Base-by-base conservation (phyloP, 768 basidiomycete species). In the Suillus bovinus region DNA sequence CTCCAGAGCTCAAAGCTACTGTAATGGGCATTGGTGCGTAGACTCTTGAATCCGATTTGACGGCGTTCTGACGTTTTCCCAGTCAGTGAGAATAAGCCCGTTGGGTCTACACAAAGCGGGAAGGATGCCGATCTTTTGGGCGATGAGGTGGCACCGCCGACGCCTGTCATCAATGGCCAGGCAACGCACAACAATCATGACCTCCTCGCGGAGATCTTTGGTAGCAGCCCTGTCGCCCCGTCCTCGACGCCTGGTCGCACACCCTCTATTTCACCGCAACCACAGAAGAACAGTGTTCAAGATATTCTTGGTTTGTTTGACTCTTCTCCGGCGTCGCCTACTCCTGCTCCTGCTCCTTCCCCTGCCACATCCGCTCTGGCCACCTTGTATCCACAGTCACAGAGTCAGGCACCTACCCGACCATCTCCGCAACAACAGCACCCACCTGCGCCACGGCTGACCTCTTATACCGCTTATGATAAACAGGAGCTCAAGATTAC, bases 31-130 rank as follows among this genome's bases (percentile, higher is more conserved):
- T 90, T 63, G 92, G 94, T 96, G 67, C 66, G 86, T 78, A 16
- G 17, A 31, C 60, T 29, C 0, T 47, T 31, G 31, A 29, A 54
- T 16, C 61, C 24, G 17, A 9, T n/a, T 42, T 14, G 16, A 14
- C 10, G 47, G 6, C 6, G 17, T 7, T 7, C 50, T 74, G 20
- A 66, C 31, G 6, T 14, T 62, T 53, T 33, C 57, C 10, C 67
- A 96, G 94, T 95, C 58, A 96, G 94, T 76, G 96, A 99, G 77
- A 93, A 94, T 71, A 94, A 95, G 70, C 92, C 93, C 39, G 97
- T 99, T 34, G 97, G 96, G 4, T 95, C 95, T 1, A 93, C 94
- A 1, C 82, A 86, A 69, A 83, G 86, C 17, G 84, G 84, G 36
- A 90, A 87, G 75, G 93, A 94, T 63, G 90, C 85, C 33, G 93